phyloP scores from a whole-genome alignment of 2,329 filamentous ascomycete genomes.

The Venturia nashicola region DNA sequence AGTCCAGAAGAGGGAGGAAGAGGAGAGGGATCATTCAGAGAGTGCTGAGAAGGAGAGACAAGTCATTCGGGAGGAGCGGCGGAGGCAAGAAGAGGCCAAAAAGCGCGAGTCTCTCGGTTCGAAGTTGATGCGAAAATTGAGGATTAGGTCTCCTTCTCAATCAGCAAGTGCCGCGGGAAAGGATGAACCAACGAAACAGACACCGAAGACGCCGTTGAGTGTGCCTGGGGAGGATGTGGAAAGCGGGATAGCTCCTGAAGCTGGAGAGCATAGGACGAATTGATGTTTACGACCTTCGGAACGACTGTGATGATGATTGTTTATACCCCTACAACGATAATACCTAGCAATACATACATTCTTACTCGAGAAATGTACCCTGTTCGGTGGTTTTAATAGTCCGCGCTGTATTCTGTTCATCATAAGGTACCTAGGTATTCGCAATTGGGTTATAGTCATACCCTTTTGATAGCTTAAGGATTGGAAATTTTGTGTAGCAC shows the following conservation, averaged over 20 bases:
- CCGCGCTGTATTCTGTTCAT: too few species aligned
- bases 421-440: too few species aligned
- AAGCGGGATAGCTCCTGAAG: neutral
- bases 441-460: too few species aligned
- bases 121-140: neutral
- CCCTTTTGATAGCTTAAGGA: too few species aligned
- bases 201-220: neutral
- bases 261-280: neutral
- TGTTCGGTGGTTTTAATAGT: too few species aligned
- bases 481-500: too few species aligned
- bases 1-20: slow-evolving; percentile 24
- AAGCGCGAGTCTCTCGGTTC: neutral
- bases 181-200: neutral
- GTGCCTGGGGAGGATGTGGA: slow-evolving; percentile 1
- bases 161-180: neutral
- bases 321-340: neutral
- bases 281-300: neutral
- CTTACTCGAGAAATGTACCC: neutral
- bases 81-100: neutral
- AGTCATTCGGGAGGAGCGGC: neutral
- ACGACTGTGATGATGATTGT: neutral
- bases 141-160: neutral
- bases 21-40: neutral
- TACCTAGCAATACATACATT: neutral
- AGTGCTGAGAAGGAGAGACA: neutral